Percentiles rank a stretch among this genome's conserved stretches.
phyloP scores from a whole-genome alignment of 768 basidiomycete genomes.

The Clathrus columnatus region DNA sequence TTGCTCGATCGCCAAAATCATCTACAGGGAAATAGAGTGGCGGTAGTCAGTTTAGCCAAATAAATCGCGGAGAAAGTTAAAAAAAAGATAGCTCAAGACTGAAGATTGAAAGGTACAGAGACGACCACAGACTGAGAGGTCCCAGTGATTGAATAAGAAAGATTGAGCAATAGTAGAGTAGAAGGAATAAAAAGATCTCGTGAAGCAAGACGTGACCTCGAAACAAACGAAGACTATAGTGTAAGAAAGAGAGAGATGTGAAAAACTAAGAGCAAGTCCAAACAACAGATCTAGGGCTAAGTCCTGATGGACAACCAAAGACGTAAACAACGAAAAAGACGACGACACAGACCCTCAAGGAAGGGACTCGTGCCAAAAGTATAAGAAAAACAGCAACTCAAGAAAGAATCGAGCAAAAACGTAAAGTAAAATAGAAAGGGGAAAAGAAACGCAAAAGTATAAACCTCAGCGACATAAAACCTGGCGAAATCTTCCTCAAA shows the following conservation, averaged over 20 bases:
- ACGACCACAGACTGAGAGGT: too few species aligned
- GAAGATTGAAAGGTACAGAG: conserved; percentile 11
- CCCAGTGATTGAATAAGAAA: conserved; percentile 1
- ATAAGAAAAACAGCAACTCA: conserved; percentile 11
- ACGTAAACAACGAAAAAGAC: too few species aligned
- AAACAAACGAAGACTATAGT: too few species aligned
- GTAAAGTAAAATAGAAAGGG: conserved; percentile 13
- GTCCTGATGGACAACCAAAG: too few species aligned
- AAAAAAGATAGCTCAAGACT: not conserved
- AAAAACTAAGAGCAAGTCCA: too few species aligned
- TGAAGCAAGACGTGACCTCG: too few species aligned
- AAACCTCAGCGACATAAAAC: conserved; percentile 91
- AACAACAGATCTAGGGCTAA: too few species aligned
- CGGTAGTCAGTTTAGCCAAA: not conserved
- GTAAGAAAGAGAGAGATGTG: too few species aligned
- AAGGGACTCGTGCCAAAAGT: too few species aligned
- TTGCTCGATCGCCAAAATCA: conserved; percentile 88
- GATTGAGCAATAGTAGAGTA: too few species aligned
- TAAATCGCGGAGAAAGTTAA: not conserved
- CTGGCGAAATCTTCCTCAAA: conserved; percentile 87
- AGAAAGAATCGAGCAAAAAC: not conserved
- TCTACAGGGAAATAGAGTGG: conserved; percentile 36
- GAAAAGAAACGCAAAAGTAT: conserved; percentile 17
- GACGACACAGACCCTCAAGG: too few species aligned
- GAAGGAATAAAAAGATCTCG: too few species aligned